phyloP scores from a whole-genome alignment of 1,284 basidiomycete species.

The Trichosporon inkin region DNA sequence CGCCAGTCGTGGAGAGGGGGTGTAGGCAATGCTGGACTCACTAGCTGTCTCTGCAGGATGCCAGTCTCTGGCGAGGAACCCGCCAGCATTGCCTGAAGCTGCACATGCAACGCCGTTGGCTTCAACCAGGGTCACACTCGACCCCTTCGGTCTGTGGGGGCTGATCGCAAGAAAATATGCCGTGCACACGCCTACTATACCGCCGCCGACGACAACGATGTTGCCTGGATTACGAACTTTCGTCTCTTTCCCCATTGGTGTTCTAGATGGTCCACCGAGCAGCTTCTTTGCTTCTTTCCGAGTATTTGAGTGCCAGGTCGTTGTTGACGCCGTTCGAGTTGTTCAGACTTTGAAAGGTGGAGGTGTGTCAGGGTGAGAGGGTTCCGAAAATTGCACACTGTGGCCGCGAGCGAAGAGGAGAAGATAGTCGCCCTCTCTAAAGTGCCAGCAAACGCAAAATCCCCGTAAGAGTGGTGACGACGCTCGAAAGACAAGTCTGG shows the following conservation, averaged over 20 bases:
- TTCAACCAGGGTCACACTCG: conserved; percentile 62
- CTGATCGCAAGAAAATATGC: conserved; percentile 53
- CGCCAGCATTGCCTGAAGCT: conserved; percentile 85
- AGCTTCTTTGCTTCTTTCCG: too few relatives aligned
- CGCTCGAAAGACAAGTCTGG: too few relatives aligned
- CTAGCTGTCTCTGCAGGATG: conserved; percentile 54
- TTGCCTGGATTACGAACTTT: conserved; percentile 21
- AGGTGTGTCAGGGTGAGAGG: too few relatives aligned
- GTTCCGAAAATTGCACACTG: too few relatives aligned
- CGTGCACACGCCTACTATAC: conserved; percentile 78
- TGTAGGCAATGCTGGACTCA: conserved; percentile 17
- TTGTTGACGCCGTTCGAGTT: too few relatives aligned
- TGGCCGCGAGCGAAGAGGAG: too few relatives aligned
- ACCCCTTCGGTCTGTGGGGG: conserved; percentile 49
- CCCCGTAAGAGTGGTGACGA: too few relatives aligned
- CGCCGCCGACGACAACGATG: conserved; percentile 55
- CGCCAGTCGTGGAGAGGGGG: neutral
- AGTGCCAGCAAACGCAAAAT: too few relatives aligned
- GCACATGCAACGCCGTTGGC: conserved; percentile 60
- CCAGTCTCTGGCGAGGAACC: conserved; percentile 81
- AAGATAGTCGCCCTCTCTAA: too few relatives aligned
- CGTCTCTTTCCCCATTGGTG: neutral
- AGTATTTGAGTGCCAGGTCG: neutral
- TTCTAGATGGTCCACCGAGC: neutral
- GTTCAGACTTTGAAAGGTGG: too few relatives aligned